Evolutionary conservation across 1,284 basidiomycete species (phyloP).

Genomic region (Puccinia polysora): DNA sequence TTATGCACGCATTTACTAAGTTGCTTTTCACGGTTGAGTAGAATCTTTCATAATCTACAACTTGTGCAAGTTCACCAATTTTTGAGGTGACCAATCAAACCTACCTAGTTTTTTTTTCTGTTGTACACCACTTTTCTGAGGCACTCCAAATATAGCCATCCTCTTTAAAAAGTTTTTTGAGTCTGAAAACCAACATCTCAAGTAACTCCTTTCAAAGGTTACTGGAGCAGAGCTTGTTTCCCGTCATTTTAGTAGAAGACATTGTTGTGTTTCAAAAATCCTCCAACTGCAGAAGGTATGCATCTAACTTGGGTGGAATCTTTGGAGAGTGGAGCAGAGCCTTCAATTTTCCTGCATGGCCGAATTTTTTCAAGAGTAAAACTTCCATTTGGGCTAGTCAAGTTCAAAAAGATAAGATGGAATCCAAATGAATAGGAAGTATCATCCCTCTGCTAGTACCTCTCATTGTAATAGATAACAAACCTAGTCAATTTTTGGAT

Average conservation of each 20-base stretch:
- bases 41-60: background rate
- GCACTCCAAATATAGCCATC: background rate
- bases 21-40: background rate
- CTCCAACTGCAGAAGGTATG: background rate
- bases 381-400: background rate
- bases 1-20: background rate
- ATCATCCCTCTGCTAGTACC: too few species aligned
- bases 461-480: background rate
- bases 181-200: background rate
- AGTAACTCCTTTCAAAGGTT: background rate
- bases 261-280: background rate
- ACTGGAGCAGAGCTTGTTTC: background rate
- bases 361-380: background rate
- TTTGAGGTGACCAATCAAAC: background rate
- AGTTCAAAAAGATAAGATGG: background rate
- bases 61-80: background rate
- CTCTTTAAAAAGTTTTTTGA: background rate
- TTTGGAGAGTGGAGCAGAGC: background rate
- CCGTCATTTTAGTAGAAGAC: background rate
- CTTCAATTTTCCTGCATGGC: background rate
- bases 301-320: background rate
- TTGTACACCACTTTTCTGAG: background rate
- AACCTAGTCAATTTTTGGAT: background rate
- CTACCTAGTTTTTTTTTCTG: background rate
- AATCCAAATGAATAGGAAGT: background rate